Evolutionary conservation across 352 stramenopile species (phyloP), one percentile per base, ranked within the genome.

Genomic region (Phytophthora nicotianae): DNA sequence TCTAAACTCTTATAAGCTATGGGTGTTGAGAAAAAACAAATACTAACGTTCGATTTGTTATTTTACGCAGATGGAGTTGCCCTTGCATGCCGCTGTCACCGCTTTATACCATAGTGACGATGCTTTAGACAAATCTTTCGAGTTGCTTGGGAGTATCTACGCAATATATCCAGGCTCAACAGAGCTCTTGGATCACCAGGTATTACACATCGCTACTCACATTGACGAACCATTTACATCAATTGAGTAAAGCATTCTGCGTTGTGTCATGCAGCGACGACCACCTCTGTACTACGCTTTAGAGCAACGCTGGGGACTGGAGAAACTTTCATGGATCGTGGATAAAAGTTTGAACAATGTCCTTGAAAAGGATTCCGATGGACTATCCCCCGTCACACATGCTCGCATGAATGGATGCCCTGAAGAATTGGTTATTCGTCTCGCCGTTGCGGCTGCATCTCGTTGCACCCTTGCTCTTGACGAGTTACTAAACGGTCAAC

Each of bases 251-350:
- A 49, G 19, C 21, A 20, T 27, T 26, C 2, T 24, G 6, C 21
- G 23, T 1, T 41, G 24, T 49, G 11, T 55, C 11, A n/a, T 47
- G 32, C 19, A 63, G 61, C 37, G 51, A 42, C 41, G 56, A 29
- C 21, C 50, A 29, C 27, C 58, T 10, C 40, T 60, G 9, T 61
- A 76, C 26, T 87, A 91, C 46, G 82, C 79, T 0, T 46, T 91
- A 11, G 49, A 80, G 23, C 63, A 75, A 38, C 63, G 38, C 1
- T 89, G 79, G 81, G 40, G 21, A 5, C 27, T 63, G 19, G 80
- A 81, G 42, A 75, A 76, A 24, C 65, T 91, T 6, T 81, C 73
- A 29, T 91, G 82, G 77, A 54, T 91, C 4, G 51, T 82, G 1
- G 75, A 79, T 26, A 75, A 81, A 35, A 76, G 63, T 21, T 23